phyloP scores from a whole-genome alignment of 148 eudicot genomes.

The Diospyros lotus region DNA sequence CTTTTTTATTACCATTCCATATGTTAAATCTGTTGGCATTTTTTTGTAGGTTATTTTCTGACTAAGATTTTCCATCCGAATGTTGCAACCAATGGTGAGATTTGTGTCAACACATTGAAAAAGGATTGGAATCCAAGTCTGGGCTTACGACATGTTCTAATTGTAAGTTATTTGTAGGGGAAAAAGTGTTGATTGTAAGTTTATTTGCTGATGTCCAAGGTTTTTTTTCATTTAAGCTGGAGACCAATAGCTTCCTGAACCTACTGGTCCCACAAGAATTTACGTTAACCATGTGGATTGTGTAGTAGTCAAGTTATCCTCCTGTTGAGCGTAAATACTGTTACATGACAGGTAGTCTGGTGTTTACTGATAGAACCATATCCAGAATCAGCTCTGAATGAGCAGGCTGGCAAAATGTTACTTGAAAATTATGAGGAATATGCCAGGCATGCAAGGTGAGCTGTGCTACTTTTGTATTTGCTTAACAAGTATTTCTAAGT shows the following conservation, averaged over 20 bases:
- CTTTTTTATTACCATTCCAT: background rate
- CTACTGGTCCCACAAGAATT: no score
- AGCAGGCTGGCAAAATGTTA: slow-evolving; percentile 96
- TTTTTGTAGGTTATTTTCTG: slow-evolving; percentile 67
- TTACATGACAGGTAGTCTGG: slow-evolving; percentile 66
- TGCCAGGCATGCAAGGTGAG: slow-evolving; percentile 84
- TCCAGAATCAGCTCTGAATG: slow-evolving; percentile 96
- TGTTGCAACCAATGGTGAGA: slow-evolving; percentile 79
- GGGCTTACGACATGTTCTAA: slow-evolving; percentile 83
- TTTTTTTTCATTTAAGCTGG: no score
- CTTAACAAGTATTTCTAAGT: background rate
- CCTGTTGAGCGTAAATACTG: background rate
- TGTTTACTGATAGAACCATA: slow-evolving; percentile 93
- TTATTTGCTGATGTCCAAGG: background rate
- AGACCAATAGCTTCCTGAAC: no score
- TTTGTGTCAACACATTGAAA: slow-evolving; percentile 91
- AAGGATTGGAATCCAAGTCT: slow-evolving; percentile 91
- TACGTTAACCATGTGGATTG: no score
- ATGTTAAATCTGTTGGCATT: background rate
- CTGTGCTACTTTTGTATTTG: background rate
- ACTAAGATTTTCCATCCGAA: slow-evolving; percentile 97
- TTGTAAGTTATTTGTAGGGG: slow-evolving; percentile 33
- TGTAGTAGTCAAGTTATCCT: background rate
- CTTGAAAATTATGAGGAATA: slow-evolving; percentile 94
- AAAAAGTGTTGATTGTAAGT: no score